Conservation (phyloP, 164 flowering plant genomes). For the Taxillus chinensis region DNA sequence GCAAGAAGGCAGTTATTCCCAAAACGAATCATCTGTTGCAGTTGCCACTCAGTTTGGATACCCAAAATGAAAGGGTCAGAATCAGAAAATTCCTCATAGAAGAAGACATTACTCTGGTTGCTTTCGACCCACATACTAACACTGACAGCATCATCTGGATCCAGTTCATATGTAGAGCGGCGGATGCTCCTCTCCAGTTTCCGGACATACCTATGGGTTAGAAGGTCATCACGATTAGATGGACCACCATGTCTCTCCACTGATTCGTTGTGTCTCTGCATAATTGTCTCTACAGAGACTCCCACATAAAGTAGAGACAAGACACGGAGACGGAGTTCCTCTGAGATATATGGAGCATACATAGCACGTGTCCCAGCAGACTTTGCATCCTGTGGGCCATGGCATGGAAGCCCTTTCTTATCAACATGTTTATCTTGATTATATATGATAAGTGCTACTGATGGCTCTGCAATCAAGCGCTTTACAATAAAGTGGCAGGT, state of each 20-base stretch:
- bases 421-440: conserved; percentile 88
- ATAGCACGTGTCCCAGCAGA: conserved; percentile 90
- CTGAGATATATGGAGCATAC: conserved; percentile 94
- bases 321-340: conserved; percentile 86
- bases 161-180: conserved; percentile 69
- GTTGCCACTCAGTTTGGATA: conserved; percentile 97
- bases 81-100: conserved; percentile 76
- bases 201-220: conserved; percentile 84
- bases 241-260: conserved; percentile 92
- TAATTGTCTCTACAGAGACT: conserved; percentile 89
- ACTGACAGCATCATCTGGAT: conserved; percentile 76
- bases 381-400: conserved; percentile 84
- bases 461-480: conserved; percentile 82
- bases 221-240: conserved; percentile 81
- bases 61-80: conserved; percentile 69
- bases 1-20: conserved; percentile 76
- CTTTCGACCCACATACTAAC: conserved; percentile 72
- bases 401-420: conserved; percentile 82
- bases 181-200: conserved; percentile 81
- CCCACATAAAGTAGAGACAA: conserved; percentile 82
- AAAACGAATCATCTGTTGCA: conserved; percentile 94
- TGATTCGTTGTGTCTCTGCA: conserved; percentile 84
- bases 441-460: conserved; percentile 87
- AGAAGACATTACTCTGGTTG: conserved; percentile 70
- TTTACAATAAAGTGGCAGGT: conserved; percentile 95